These are phyloP conservation scores for Fusarium sp. DNA, from an alignment of 2,329 filamentous ascomycete species.

Conservation along the genomic window DNA sequence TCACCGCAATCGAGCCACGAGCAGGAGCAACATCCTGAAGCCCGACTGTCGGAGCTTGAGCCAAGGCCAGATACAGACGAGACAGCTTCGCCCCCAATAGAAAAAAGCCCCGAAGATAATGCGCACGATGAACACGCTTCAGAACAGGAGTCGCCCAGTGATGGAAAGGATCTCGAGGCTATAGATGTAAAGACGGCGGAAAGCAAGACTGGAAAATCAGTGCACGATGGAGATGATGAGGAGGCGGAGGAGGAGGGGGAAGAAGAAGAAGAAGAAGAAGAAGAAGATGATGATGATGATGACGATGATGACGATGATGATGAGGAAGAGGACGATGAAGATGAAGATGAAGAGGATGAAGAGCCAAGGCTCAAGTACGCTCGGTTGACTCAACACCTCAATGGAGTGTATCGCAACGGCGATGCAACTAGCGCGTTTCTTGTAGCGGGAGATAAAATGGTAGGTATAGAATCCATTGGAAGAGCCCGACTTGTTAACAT, in stretches of 20 bases:
- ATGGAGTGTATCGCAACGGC: conserved; percentile 87
- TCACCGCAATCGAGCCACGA: conserved; percentile 49
- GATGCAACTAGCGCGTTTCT: conserved; percentile 93
- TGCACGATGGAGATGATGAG: conserved; percentile 25
- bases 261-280: conserved; percentile 36
- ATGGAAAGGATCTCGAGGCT: background rate
- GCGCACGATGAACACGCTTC: conserved; percentile 51
- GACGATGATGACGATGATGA: conserved; percentile 56
- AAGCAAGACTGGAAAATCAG: conserved; percentile 36
- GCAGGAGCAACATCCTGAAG: conserved; percentile 30
- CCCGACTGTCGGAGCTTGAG: conserved; percentile 33
- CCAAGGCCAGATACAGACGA: conserved; percentile 26
- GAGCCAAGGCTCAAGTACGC: conserved; percentile 95
- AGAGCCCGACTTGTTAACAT: conserved; percentile 26
- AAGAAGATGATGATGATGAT: conserved; percentile 42
- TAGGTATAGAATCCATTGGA: conserved; percentile 52
- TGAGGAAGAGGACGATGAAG: conserved; percentile 71
- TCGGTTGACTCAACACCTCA: conserved; percentile 81
- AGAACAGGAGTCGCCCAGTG: conserved; percentile 44
- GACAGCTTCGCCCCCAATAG: background rate
- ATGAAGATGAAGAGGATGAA: conserved; percentile 87
- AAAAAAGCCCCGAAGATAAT: conserved; percentile 21
- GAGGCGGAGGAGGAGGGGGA: conserved; percentile 22
- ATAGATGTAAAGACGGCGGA: conserved; percentile 18
- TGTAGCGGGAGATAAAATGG: conserved; percentile 96